phyloP scores from a whole-genome alignment of 192 early-diverging fungal species.

The Pilobolus umbonatus region DNA sequence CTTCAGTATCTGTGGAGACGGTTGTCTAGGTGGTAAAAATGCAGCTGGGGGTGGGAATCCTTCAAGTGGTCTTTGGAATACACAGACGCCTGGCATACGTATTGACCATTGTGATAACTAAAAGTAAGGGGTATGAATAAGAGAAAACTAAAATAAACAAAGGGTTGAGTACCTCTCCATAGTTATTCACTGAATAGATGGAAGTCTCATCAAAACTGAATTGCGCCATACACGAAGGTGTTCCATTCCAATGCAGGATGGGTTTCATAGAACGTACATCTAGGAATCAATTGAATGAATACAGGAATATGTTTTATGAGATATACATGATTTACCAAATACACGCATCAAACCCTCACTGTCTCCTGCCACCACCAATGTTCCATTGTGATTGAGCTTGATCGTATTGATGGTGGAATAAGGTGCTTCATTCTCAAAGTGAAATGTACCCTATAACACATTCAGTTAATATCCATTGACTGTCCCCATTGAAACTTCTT shows the following conservation, averaged over 20 bases:
- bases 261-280: constrained; percentile 47
- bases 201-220: constrained; percentile 65
- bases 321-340: constrained; percentile 35
- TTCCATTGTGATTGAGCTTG: constrained; percentile 60
- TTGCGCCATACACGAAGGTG: constrained; percentile 42
- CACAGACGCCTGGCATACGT: constrained; percentile 42
- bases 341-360: constrained; percentile 45
- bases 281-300: constrained; percentile 11
- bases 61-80: constrained; percentile 33
- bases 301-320: not conserved
- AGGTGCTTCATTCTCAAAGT: constrained; percentile 21
- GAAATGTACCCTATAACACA: constrained; percentile 30
- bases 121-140: constrained; percentile 2
- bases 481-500: not conserved
- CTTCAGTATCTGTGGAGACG: not conserved
- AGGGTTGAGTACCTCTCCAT: constrained; percentile 21
- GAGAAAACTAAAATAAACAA: not conserved
- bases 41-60: constrained; percentile 42
- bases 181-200: constrained; percentile 44
- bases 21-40: constrained; percentile 11
- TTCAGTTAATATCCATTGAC: not conserved
- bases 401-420: constrained; percentile 45
- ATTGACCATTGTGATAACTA: constrained; percentile 50
- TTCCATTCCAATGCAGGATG: constrained; percentile 54
- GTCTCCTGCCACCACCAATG: constrained; percentile 53